Base-by-base conservation (phyloP, 768 basidiomycete genomes). In the Boletus sensibilis region DNA sequence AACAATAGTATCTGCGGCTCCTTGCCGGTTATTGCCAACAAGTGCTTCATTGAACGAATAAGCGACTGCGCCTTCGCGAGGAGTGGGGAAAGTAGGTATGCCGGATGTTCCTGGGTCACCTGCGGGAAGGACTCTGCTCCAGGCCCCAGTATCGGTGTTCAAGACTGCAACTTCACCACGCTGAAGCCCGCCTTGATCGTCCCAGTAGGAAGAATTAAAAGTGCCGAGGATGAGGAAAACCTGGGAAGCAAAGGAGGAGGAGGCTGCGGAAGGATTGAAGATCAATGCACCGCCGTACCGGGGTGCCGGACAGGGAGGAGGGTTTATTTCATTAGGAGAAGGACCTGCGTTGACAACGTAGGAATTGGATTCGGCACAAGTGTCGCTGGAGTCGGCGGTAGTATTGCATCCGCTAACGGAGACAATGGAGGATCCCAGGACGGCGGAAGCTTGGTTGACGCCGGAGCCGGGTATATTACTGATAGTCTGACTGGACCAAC, bases 121-220 rank as follows among this genome's bases (percentile, higher is more conserved):
- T 35, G 90, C 78, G 38, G 90, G 90, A 35, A 92, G 70, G 18
- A 90, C 69, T 61, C 90, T 81, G 45, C 82, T 84, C 91, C 89
- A 92, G 10, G 79, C 74, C 7, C 81, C 86, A 3, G 83, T 80
- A 34, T 77, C 73, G 33, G 78, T 75, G 59, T 90, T 82, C 38
- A 91, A 72, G 13, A 92, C 74, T 53, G 80, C 90, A 52, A 93
- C 83, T 79, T 92, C 91, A 34, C 91, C 91, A 1, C 76, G 74
- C n/a, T 74, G 68, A 18, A 85, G 74, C 1, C 83, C 83, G 31
- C 76, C 78, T 37, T 76, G 79, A 66, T 91, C 90, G 47, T 87
- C 64, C 90, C 90, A 92, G 46, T 75, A 63, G 8, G 83, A 79
- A 10, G 74, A 67, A 65, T 92, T 79, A 53, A 88, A 83, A 7